Conservation (phyloP, 2,329 filamentous ascomycete species). For the Xylaria sp. region DNA sequence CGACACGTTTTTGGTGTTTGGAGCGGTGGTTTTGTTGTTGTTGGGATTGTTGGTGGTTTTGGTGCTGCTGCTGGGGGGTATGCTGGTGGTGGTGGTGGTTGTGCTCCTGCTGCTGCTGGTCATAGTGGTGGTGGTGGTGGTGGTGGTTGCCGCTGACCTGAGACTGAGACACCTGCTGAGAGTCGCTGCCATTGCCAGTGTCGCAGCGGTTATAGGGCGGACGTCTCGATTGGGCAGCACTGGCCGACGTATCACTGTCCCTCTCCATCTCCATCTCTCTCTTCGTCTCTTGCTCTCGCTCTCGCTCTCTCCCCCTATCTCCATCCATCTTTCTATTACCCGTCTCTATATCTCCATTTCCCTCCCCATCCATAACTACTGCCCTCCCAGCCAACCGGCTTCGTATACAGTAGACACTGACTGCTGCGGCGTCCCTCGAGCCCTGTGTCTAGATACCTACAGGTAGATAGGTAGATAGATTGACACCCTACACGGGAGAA, state of each 20-base stretch:
- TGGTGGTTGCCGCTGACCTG: constrained; percentile 11
- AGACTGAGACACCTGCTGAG: constrained; percentile 50
- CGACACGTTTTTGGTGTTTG: constrained; percentile 56
- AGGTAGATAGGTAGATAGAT: neutral
- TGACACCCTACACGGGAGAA: constrained; percentile 16
- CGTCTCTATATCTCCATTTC: constrained; percentile 30
- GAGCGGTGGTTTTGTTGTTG: constrained; percentile 46
- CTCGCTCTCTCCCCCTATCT: constrained; percentile 37
- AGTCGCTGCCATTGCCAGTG: constrained; percentile 48
- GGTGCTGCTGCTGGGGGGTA: neutral
- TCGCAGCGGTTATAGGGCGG: constrained; percentile 54
- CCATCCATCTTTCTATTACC: constrained; percentile 26
- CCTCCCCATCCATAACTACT: constrained; percentile 34
- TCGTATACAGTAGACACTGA: neutral
- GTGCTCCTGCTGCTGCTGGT: neutral
- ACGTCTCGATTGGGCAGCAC: constrained; percentile 67
- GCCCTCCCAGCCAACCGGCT: constrained; percentile 1
- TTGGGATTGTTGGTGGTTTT: constrained; percentile 46
- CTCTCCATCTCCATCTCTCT: constrained; percentile 50
- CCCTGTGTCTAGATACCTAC: constrained; percentile 2
- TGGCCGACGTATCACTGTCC: constrained; percentile 60
- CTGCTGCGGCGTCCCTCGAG: constrained; percentile 6
- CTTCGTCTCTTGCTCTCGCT: constrained; percentile 3
- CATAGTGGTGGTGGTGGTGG: neutral
- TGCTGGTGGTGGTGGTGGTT: neutral